Base-by-base conservation (phyloP, 768 basidiomycete genomes). In the Wakefieldia striispora region DNA sequence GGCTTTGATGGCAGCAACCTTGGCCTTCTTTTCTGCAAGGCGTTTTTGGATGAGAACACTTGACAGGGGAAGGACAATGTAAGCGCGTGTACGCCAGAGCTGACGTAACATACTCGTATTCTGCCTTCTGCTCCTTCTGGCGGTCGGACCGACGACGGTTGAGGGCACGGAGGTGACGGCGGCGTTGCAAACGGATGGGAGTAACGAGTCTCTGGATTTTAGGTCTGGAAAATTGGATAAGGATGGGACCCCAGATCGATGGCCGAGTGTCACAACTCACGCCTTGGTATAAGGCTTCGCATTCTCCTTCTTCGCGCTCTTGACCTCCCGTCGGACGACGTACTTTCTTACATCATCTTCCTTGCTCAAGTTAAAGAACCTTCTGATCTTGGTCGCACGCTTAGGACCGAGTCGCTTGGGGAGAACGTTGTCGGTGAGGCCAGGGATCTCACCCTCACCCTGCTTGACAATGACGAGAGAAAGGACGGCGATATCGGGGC, bases 341-440 rank as follows among this genome's bases (percentile, higher is more conserved):
- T 95, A 97, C 75, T 97, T 95, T 75, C 91, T 84, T 51, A 99
- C 95, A 76, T 98, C 95, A 66, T 99, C 95, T 65, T 95, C 88
- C 82, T 98, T 97, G 75, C 81, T 79, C 68, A 97, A 77, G 80
- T 95, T 95, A 82, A 99, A 98, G 83, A 98, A 97, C 67, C 74
- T 81, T 71, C 94, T 82, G 74, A 99, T 97, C 83, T 95, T 95
- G 54, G 92, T 93, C 52, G 94, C 94, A 62, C 94, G 76, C 87
- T 98, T 97, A 66, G 95, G 95, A 50, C 95, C 95, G 57, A 97
- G 84, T 50, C 94, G 78, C 79, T 97, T 97, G 70, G 95, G 94
- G 42, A 97, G 82, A 59, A 95, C 85, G 59, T 70, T 81, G 70
- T 97, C 94, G 58, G 95, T 97, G 45, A 99, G 75, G 23, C 92